phyloP scores from a whole-genome alignment of 495 filamentous ascomycete species.

The Penicillium riverlandense region DNA sequence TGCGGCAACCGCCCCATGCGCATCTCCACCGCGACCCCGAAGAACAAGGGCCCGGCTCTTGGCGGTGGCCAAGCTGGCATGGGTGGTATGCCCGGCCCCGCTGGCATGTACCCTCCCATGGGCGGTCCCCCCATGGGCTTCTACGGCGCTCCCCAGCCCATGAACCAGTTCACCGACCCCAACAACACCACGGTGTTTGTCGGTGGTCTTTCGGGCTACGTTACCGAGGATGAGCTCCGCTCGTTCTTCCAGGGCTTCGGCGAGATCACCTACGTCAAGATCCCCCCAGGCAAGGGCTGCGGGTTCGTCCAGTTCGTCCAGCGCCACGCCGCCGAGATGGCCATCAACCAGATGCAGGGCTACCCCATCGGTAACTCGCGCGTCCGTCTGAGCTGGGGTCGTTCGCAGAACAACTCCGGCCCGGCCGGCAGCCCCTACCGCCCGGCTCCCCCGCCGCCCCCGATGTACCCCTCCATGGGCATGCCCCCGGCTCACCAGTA shows the following conservation, averaged over 20 bases:
- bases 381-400: slow-evolving; percentile 94
- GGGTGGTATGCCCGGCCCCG: slow-evolving; percentile 40
- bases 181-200: slow-evolving; percentile 99
- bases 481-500: slow-evolving; percentile 70
- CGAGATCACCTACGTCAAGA: slow-evolving; percentile 99
- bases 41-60: slow-evolving; percentile 74
- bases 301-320: slow-evolving; percentile 99
- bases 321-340: slow-evolving; percentile 98
- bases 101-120: slow-evolving; percentile 57
- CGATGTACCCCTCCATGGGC: slow-evolving; percentile 80
- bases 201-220: slow-evolving; percentile 93
- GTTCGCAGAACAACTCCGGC: slow-evolving; percentile 98
- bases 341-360: slow-evolving; percentile 99
- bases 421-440: slow-evolving; percentile 95
- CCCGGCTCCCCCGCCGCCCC: slow-evolving; percentile 85
- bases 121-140: slow-evolving; percentile 72
- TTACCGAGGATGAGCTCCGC: slow-evolving; percentile 97
- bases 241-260: slow-evolving; percentile 99
- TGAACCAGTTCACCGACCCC: slow-evolving; percentile 99
- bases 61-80: slow-evolving; percentile 45
- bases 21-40: slow-evolving; percentile 95
- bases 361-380: slow-evolving; percentile 99
- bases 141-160: slow-evolving; percentile 82
- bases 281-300: slow-evolving; percentile 97
- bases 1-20: slow-evolving; percentile 99